Percentiles rank a stretch among this genome's conserved stretches.
Conservation (phyloP, 2,329 filamentous ascomycete genomes). For the Boeremia lycopersici region DNA sequence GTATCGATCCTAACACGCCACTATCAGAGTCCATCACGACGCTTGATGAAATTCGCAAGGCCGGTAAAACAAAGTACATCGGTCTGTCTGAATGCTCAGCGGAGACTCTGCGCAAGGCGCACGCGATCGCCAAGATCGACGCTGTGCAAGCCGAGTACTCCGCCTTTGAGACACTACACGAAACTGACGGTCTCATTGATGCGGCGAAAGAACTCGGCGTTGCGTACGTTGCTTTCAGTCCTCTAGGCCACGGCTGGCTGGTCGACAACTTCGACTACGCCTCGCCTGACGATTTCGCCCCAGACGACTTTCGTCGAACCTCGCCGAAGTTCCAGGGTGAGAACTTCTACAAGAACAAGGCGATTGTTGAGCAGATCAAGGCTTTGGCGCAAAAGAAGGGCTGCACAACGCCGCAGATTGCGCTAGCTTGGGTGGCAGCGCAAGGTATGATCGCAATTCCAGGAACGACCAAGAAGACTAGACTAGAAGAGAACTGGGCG, state of each 20-base stretch:
- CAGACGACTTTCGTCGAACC: slow-evolving; percentile 39
- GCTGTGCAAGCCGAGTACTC: slow-evolving; percentile 59
- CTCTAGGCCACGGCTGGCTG: slow-evolving; percentile 40
- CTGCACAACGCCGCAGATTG: slow-evolving; percentile 62
- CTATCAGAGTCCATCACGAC: slow-evolving; percentile 54
- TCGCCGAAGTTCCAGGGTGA: slow-evolving; percentile 51
- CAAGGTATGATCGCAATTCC: slow-evolving; percentile 61
- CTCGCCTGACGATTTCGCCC: slow-evolving; percentile 53
- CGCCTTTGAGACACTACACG: slow-evolving; percentile 54
- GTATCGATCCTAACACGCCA: slow-evolving; percentile 45
- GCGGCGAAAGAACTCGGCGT: slow-evolving; percentile 49
- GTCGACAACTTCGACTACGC: slow-evolving; percentile 28
- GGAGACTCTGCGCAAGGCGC: slow-evolving; percentile 54
- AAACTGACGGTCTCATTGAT: slow-evolving; percentile 42
- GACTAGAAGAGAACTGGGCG: slow-evolving; percentile 32
- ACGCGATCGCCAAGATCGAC: slow-evolving; percentile 52
- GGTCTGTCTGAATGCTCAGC: slow-evolving; percentile 54
- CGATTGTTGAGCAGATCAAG: slow-evolving; percentile 35
- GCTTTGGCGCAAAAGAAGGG: slow-evolving; percentile 51
- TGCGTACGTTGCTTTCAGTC: slow-evolving; percentile 43
- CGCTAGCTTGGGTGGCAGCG: slow-evolving; percentile 43
- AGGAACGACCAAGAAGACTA: slow-evolving; percentile 42
- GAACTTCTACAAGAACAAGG: slow-evolving; percentile 41
- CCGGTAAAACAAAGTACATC: slow-evolving; percentile 57
- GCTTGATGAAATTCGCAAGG: slow-evolving; percentile 46